Evolutionary conservation across 306 rosid species (phyloP), one percentile per base, ranked within the genome.

Genomic region (Pterocarpus macrocarpus): DNA sequence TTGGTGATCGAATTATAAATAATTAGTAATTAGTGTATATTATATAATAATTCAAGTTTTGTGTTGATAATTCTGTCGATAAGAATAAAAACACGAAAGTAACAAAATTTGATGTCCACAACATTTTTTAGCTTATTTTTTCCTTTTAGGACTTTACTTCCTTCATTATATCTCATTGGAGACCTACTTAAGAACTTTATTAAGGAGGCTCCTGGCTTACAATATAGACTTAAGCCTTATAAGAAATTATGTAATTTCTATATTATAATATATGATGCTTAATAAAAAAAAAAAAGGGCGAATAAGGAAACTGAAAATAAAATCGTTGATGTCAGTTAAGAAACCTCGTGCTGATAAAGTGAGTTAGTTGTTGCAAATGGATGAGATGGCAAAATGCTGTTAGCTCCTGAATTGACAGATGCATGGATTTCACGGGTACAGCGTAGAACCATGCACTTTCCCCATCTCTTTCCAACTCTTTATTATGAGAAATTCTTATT

Each of bases 331-430:
- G 35, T 52, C 65, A 35, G 80, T 22, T 63, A 76, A 75, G 17
- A 30, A 67, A 55, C 53, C 28, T 47, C 3, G 11, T 33, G 64
- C n/a, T 36, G 16, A 16, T 9, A 11, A 0, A 2, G 44, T 39
- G 4, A 7, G 44, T 39, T 39, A 39, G 28, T 39, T 39, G 12
- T 47, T 64, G 22, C 49, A 75, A 10, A 8, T n/a, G 70, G 39
- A 28, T 61, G 79, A 75, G 58, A 41, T 75, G 69, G 79, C 79
- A 59, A 43, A 43, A 75, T 8, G 13, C 35, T 16, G 22, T 44
- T 61, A 28, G 35, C 14, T 44, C 44, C 44, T 47, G 13, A 59
- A 59, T 59, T 32, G 65, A 11, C 65, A 14, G 28, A 53, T 53
- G 59, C 65, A 30, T 28, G 8, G 63, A 16, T 56, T 17, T 49